A percentile compares a stretch with the other conserved stretches of the same genome.
phyloP scores from a whole-genome alignment of 192 early-diverging fungal species.

The Backusella tuberculispora region DNA sequence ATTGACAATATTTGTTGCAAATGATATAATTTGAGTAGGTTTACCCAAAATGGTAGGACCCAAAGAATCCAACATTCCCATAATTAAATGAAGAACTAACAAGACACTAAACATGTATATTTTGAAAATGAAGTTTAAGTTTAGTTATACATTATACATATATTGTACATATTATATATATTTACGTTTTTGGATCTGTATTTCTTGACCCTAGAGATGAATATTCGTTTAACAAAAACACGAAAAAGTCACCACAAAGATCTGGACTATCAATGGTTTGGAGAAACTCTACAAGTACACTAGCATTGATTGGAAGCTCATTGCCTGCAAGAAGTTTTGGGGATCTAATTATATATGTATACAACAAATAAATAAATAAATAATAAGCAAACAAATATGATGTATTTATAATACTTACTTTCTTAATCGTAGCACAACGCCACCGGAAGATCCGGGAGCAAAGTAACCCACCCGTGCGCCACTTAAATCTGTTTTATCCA shows the following conservation, averaged over 20 bases:
- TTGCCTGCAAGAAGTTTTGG: conserved; percentile 33
- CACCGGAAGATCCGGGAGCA: conserved; percentile 55
- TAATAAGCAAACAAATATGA: conserved; percentile 36
- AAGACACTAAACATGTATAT: conserved; percentile 49
- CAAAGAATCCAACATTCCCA: conserved; percentile 67
- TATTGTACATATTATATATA: background rate
- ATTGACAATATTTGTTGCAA: conserved; percentile 68
- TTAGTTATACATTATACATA: background rate
- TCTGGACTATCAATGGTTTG: conserved; percentile 54
- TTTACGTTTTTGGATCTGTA: conserved; percentile 54
- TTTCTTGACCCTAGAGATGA: conserved; percentile 47
- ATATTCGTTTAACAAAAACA: conserved; percentile 77
- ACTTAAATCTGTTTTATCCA: conserved; percentile 48
- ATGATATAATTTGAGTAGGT: conserved; percentile 74
- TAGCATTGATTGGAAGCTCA: conserved; percentile 57
- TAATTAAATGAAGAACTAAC: conserved; percentile 60
- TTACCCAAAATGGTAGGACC: conserved; percentile 78
- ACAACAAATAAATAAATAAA: conserved; percentile 35
- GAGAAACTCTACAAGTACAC: conserved; percentile 70
- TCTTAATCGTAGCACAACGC: conserved; percentile 49
- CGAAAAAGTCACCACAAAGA: conserved; percentile 73
- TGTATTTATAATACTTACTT: conserved; percentile 20
- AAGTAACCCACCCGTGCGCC: conserved; percentile 55
- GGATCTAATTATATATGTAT: background rate
- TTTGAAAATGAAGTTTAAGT: conserved; percentile 7